Percentiles rank a stretch among this genome's conserved stretches.
phyloP scores from a whole-genome alignment of 2,329 filamentous ascomycete genomes.

The Penicillium sp. region DNA sequence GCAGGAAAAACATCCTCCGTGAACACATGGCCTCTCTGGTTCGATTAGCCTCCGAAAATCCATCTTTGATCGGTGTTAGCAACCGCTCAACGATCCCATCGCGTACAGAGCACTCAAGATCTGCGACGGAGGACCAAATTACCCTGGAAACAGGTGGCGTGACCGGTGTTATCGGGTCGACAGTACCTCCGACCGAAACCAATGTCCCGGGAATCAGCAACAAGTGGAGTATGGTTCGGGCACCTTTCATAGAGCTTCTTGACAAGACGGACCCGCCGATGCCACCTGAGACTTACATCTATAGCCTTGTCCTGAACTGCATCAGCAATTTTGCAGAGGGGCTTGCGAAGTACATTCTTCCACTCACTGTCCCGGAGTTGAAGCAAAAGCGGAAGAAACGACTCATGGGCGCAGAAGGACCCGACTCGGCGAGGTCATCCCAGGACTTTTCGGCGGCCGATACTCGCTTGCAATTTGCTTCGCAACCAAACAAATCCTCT shows the following conservation, averaged over 20 bases:
- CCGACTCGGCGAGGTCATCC: constrained; percentile 25
- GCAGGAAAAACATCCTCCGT: constrained; percentile 69
- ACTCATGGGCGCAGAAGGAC: constrained; percentile 34
- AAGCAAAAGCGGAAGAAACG: constrained; percentile 46
- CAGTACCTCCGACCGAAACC: constrained; percentile 59
- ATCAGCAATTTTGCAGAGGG: constrained; percentile 87
- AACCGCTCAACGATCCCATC: constrained; percentile 80
- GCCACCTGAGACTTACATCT: constrained; percentile 89
- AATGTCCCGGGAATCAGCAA: constrained; percentile 72
- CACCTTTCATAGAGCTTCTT: constrained; percentile 85
- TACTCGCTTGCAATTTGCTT: constrained; percentile 20
- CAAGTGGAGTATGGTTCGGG: constrained; percentile 83
- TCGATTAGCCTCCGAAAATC: constrained; percentile 86
- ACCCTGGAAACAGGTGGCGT: constrained; percentile 83
- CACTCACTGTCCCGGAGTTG: constrained; percentile 75
- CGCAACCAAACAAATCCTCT: constrained; percentile 25
- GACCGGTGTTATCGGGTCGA: constrained; percentile 75
- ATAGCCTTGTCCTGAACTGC: constrained; percentile 80
- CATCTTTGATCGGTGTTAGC: constrained; percentile 77
- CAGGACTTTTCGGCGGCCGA: constrained; percentile 31
- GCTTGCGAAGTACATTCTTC: constrained; percentile 85
- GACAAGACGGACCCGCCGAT: constrained; percentile 81
- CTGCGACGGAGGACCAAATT: constrained; percentile 68
- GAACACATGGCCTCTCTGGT: constrained; percentile 84
- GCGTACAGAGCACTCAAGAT: constrained; percentile 51